Evolutionary conservation across 805 yeast genomes (phyloP).

Genomic region (Phaffomyces thermotolerans): DNA sequence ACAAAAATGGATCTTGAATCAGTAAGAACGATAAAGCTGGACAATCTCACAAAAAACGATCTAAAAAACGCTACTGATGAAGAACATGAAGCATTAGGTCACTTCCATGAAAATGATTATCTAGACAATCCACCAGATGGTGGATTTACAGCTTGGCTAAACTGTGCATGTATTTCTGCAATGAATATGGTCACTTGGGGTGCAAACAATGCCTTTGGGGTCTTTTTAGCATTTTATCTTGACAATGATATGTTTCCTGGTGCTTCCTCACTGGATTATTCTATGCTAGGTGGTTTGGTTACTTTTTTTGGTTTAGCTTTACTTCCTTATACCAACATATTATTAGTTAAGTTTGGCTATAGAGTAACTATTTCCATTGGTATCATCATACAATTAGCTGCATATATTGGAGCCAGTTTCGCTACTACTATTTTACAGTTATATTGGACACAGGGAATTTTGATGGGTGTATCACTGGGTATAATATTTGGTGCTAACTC

Average conservation of each 20-base stretch:
- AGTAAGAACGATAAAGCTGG: neutral
- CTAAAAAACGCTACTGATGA: neutral
- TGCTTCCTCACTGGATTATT: slow-evolving; percentile 45
- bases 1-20: too few species aligned
- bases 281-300: slow-evolving; percentile 48
- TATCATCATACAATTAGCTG: slow-evolving; percentile 35
- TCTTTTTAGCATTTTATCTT: slow-evolving; percentile 43
- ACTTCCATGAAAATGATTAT: slow-evolving; percentile 26
- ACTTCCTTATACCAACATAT: slow-evolving; percentile 40
- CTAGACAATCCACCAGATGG: slow-evolving; percentile 37
- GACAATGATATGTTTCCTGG: slow-evolving; percentile 36
- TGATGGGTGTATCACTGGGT: slow-evolving; percentile 44
- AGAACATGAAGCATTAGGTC: slow-evolving; percentile 13
- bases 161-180: slow-evolving; percentile 29
- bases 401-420: slow-evolving; percentile 46
- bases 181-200: slow-evolving; percentile 26
- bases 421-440: slow-evolving; percentile 43
- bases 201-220: slow-evolving; percentile 45
- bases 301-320: slow-evolving; percentile 44
- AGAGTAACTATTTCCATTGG: slow-evolving; percentile 33
- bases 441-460: slow-evolving; percentile 44
- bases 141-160: slow-evolving; percentile 41
- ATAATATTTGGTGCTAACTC: slow-evolving; percentile 46
- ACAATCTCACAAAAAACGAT: neutral
- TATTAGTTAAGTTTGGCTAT: slow-evolving; percentile 38